Base-by-base conservation (phyloP, 805 yeast genomes). In the Zygoascus bituminiphila region DNA sequence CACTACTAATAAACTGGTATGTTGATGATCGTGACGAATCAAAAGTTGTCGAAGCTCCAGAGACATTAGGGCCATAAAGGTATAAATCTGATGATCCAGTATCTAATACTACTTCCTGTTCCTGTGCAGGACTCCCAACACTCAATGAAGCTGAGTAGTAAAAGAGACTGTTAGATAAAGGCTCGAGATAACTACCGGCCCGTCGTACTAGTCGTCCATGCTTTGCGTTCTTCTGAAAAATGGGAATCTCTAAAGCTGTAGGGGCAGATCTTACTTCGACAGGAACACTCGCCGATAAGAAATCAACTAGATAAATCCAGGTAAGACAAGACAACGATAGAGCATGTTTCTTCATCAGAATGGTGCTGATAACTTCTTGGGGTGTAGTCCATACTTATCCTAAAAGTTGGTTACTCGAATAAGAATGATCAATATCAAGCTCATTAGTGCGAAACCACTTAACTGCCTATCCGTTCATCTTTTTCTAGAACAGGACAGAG, bases 1-100 rank as follows among this genome's bases (percentile, higher is more conserved):
- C 81, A 43, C 91, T 71, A 49, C 96, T 96, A 64, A 88, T 87
- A 55, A 80, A 77, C 70, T 81, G 78, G 72, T 87, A 93, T 47
- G 93, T 74, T 17, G 89, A 73, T 12, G 96, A 86, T 17, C 77
- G 68, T 47, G 75, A 79, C 61, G 86, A 93, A 68, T 85, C 91
- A 64, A 86, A 91, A 74, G 88, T 88, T 59, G 82, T 61, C 71
- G 17, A 12, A 23, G 44, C 40, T 17, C 22, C 20, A 5, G 54
- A 54, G 21, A 54, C 47, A 2, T 37, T 40, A 17, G 64, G 55
- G 42, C 66, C 62, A 53, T 65, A 66, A 7, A 73, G 67, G 77
- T 77, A 74, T 22, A 74, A 59, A 50, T 74, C 76, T 0, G 76
- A 67, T 5, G 77, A 72, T 2, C 78, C 79, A 2, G 78, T 72